A percentile compares a stretch with the other conserved stretches of the same genome.
These are phyloP conservation scores for Ormosia semicastrata DNA, from an alignment of 306 rosid genomes.

Conservation along the genomic window DNA sequence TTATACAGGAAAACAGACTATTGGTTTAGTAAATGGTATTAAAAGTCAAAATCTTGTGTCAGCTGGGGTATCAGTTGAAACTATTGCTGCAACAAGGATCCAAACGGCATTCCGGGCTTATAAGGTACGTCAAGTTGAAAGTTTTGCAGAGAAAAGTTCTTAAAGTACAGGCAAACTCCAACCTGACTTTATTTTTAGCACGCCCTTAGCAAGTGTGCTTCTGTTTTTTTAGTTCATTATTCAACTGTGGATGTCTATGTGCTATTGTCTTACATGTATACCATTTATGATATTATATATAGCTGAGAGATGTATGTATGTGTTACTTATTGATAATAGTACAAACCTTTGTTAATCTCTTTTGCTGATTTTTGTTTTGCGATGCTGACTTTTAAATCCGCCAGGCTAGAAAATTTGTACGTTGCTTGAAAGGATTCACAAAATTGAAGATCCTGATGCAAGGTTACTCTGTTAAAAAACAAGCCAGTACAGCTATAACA, in stretches of 20 bases:
- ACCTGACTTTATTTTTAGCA: neutral
- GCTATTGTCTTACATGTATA: neutral
- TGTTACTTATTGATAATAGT: neutral
- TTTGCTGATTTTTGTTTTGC: neutral
- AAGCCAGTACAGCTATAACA: slow-evolving; percentile 54
- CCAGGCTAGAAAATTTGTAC: slow-evolving; percentile 72
- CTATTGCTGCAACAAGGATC: slow-evolving; percentile 66
- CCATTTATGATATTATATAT: neutral
- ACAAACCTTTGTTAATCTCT: neutral
- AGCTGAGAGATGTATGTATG: neutral
- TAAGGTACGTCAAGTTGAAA: slow-evolving; percentile 41
- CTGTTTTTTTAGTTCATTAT: neutral
- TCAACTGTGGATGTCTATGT: neutral
- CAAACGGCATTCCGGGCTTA: slow-evolving; percentile 76
- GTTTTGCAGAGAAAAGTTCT: neutral
- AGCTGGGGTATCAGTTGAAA: slow-evolving; percentile 50
- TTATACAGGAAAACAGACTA: slow-evolving; percentile 18
- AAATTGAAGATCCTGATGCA: slow-evolving; percentile 50
- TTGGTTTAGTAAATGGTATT: slow-evolving; percentile 23
- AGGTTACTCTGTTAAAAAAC: slow-evolving; percentile 49
- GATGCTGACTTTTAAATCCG: neutral
- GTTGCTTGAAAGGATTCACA: slow-evolving; percentile 52
- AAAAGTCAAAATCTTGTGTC: slow-evolving; percentile 31
- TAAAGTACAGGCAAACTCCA: neutral
- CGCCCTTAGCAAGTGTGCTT: neutral